Evolutionary conservation across 2,329 filamentous ascomycete genomes (phyloP).

Genomic region (Immersiporthe knoxdaviesiana): DNA sequence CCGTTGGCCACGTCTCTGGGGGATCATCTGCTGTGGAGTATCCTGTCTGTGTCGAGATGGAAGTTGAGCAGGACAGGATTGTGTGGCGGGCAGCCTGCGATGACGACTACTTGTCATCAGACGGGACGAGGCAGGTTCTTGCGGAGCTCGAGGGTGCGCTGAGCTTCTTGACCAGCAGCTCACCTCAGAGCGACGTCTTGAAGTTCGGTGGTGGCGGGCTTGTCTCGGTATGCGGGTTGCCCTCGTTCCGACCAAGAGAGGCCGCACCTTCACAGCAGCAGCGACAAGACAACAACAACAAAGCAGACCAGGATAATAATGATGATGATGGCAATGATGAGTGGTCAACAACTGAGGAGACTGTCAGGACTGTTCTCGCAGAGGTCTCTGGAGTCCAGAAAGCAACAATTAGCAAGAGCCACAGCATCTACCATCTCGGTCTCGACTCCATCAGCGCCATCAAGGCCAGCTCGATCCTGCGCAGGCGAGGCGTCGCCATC

Average conservation of each 20-base stretch:
- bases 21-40: slow-evolving; percentile 76
- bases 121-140: slow-evolving; percentile 56
- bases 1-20: slow-evolving; percentile 65
- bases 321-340: slow-evolving; percentile 18
- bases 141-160: slow-evolving; percentile 63
- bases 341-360: slow-evolving; percentile 43
- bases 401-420: slow-evolving; percentile 59
- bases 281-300: slow-evolving; percentile 9
- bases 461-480: slow-evolving; percentile 74
- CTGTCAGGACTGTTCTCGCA: slow-evolving; percentile 53
- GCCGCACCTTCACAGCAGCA: neutral
- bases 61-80: slow-evolving; percentile 58
- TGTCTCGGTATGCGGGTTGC: slow-evolving; percentile 69
- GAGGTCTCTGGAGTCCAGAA: slow-evolving; percentile 64
- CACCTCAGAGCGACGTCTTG: slow-evolving; percentile 56
- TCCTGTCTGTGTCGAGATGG: slow-evolving; percentile 80
- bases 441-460: slow-evolving; percentile 92
- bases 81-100: slow-evolving; percentile 76
- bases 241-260: slow-evolving; percentile 42
- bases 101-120: slow-evolving; percentile 51
- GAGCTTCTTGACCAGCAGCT: slow-evolving; percentile 52
- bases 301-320: slow-evolving; percentile 15
- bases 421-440: slow-evolving; percentile 80
- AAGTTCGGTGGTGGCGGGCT: slow-evolving; percentile 49
- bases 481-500: slow-evolving; percentile 63